Base-by-base conservation (phyloP, 108 stramenopile species). In the Parmales sp. region DNA sequence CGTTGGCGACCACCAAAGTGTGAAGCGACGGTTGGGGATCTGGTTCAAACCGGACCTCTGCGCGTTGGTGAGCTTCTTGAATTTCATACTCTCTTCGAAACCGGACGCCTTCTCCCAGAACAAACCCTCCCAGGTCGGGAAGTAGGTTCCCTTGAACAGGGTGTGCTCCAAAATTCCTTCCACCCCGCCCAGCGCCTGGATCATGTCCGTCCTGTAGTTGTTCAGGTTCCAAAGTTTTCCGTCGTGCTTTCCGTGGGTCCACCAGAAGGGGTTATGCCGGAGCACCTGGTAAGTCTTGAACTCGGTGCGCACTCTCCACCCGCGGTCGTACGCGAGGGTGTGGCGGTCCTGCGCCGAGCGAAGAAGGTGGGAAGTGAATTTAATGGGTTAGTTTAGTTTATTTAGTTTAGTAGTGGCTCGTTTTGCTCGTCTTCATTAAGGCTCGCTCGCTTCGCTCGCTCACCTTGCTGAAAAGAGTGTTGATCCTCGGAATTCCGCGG, bases 31-130 rank as follows among this genome's bases (percentile, higher is more conserved):
- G 72, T 99, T 99, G 20, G 98, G 98, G 74, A 99, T 99, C 82
- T 99, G 98, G 66, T 95, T 99, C 74, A 99, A 81, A 89, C 98
- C 98, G 11, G 92, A 86, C 37, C 98, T 80, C 75, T 99, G 98
- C 31, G 98, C 98, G 74, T 97, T 96, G 19, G 98, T 99, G 36
- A 99, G 76, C 75, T 99, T 99, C 77, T 99, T 99, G 85, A 71
- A 81, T 76, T 81, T 79, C 54, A 60, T 60, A 5, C 9, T 13
- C 54, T 96, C 94, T 74, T 98, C 97, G 69, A 98, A 98, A 13
- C 97, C 97, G 68, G 91, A 94, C 6, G 96, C 93, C 76, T 97
- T 99, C 82, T 99, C 98, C 98, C 98, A 99, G 76, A 99, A 99
- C 2, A 99, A 86, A 76, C 98, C 98, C 76, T 99, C 98, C 98